Percentiles rank a stretch among this genome's conserved stretches.
phyloP scores from a whole-genome alignment of 495 filamentous ascomycete species.

The Cercophora sp. region DNA sequence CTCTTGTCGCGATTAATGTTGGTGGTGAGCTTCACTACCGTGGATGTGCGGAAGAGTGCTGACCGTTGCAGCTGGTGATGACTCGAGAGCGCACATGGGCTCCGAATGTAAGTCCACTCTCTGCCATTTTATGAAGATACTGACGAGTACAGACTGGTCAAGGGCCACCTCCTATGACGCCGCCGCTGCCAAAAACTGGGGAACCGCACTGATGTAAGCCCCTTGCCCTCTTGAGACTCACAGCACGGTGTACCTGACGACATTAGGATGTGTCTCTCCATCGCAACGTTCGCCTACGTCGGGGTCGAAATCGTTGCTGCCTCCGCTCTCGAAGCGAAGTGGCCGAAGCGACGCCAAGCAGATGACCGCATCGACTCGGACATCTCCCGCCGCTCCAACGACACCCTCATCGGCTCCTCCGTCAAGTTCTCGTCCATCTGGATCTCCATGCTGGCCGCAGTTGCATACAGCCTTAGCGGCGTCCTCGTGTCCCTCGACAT shows the following conservation, averaged over 20 bases:
- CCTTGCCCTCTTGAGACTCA: not conserved
- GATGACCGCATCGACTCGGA: constrained; percentile 27
- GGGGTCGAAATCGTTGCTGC: constrained; percentile 43
- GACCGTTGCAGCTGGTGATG: not conserved
- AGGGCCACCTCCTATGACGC: constrained; percentile 9
- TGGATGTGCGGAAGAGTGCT: too few relatives aligned
- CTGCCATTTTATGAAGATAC: not conserved
- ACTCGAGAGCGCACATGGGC: not conserved
- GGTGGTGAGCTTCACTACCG: too few relatives aligned
- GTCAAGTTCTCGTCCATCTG: constrained; percentile 28
- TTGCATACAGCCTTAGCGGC: constrained; percentile 25
- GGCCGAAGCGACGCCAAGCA: constrained; percentile 19
- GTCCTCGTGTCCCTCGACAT: constrained; percentile 15
- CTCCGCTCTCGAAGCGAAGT: constrained; percentile 38
- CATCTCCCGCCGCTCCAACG: constrained; percentile 22
- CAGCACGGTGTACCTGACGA: not conserved
- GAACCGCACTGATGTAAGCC: constrained; percentile 19
- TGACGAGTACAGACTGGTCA: constrained; percentile 13
- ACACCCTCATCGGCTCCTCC: constrained; percentile 20
- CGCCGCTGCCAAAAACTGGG: constrained; percentile 16
- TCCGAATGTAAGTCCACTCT: not conserved
- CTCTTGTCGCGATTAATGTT: not conserved
- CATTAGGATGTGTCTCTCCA: constrained; percentile 35
- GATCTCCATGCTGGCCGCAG: constrained; percentile 30
- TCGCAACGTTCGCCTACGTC: constrained; percentile 41